Evolutionary conservation across 2,329 filamentous ascomycete species (phyloP), one percentile per base, ranked within the genome.

Genomic region (Xylaria sp.): DNA sequence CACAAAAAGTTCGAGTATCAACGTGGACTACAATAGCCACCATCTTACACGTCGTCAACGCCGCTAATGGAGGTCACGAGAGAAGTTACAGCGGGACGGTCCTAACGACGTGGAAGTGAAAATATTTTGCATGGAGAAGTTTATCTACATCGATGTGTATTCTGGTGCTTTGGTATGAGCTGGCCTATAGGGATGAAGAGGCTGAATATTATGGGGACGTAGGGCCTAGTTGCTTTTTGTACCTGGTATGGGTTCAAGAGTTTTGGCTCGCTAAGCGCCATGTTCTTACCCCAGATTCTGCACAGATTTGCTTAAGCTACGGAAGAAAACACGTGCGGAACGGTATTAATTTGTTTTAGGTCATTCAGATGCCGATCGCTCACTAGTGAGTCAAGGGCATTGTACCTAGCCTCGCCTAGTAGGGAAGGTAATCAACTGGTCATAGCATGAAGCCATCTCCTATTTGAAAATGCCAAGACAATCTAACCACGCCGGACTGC

Each of bases 231-330:
- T 49, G n/a, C n/a, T 10, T 49, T 9, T 9, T 28, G 2, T 25
- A 48, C 46, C 46, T 48, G 20, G 46, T 48, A 12, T 23, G 2
- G 3, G 3, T 12, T 23, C 4, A 23, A 20, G 10, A 49, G 46
- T 49, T 12, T 20, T 20, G 6, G 12, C 25, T 36, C 9, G 33
- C 7, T 36, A 36, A 8, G 4, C 4, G 6, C 15, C 41, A 3
- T 54, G n/a, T 39, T 20, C n/a, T 59, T 65, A 59, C 62, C 62
- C 55, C 62, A 54, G 54, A 54, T 65, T 65, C 20, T 64, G 33
- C 62, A 36, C 33, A 10, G 33, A 25, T 39, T 39, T 20, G 20
- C 51, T n/a, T 13, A 18, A 15, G 28, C 23, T 18, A 33, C 25
- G 46, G 13, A 41, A 25, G 6, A 25, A 31, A 41, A 33, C 54